Conservation (phyloP, 2,329 filamentous ascomycete genomes). For the Hypoxylon sp. region DNA sequence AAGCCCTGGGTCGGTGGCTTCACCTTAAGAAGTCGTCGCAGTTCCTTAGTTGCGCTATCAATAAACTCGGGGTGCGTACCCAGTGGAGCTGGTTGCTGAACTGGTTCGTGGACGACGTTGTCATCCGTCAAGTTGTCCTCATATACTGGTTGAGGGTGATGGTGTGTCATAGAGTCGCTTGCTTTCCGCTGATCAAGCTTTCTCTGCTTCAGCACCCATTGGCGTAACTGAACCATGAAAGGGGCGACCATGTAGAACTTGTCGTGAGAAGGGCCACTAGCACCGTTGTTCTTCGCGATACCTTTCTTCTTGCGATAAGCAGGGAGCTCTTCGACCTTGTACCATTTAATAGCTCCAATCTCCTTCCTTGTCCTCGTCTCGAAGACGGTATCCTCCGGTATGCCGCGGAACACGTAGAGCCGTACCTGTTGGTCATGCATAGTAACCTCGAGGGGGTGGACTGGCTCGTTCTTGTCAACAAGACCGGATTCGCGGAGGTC, state of each 20-base stretch:
- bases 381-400: conserved; percentile 89
- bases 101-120: conserved; percentile 64
- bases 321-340: conserved; percentile 88
- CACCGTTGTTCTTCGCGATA: conserved; percentile 67
- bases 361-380: conserved; percentile 94
- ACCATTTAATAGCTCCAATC: conserved; percentile 98
- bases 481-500: conserved; percentile 83
- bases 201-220: conserved; percentile 90
- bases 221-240: conserved; percentile 87
- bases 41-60: conserved; percentile 57
- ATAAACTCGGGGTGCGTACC: conserved; percentile 47
- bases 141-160: conserved; percentile 61
- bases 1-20: conserved; percentile 68
- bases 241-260: conserved; percentile 99
- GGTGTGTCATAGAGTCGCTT: conserved; percentile 57
- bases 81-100: conserved; percentile 50
- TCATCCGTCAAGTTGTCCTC: conserved; percentile 76
- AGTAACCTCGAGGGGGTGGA: conserved; percentile 88
- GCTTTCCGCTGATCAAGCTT: conserved; percentile 74
- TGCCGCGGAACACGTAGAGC: conserved; percentile 90
- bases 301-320: conserved; percentile 81
- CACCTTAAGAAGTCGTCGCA: conserved; percentile 70
- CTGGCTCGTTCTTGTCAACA: conserved; percentile 77
- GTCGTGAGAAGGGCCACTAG: conserved; percentile 73
- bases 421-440: conserved; percentile 95